Conservation (phyloP, 2,329 filamentous ascomycete species). For the Fusarium abutilonis region DNA sequence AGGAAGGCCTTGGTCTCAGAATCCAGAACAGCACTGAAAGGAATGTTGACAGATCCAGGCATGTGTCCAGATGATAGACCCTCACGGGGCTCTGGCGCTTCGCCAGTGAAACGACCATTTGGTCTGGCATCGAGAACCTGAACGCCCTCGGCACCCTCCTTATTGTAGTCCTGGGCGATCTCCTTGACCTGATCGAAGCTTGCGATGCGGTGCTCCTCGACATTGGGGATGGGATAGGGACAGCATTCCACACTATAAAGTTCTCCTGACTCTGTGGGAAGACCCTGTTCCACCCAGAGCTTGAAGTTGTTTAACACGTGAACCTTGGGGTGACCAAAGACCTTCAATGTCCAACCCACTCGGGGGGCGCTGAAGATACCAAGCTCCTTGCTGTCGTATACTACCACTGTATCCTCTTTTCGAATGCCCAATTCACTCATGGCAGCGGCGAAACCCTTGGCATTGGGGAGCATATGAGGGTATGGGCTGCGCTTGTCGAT, state of each 20-base stretch:
- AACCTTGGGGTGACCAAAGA: slow-evolving; percentile 89
- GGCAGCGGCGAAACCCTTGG: slow-evolving; percentile 82
- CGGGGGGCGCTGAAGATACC: slow-evolving; percentile 95
- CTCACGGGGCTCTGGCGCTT: slow-evolving; percentile 84
- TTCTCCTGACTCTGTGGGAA: slow-evolving; percentile 83
- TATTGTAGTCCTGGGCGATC: slow-evolving; percentile 78
- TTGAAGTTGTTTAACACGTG: slow-evolving; percentile 96
- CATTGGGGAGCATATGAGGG: slow-evolving; percentile 92
- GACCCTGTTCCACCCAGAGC: slow-evolving; percentile 86
- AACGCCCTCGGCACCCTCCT: slow-evolving; percentile 83
- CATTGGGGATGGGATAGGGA: slow-evolving; percentile 70
- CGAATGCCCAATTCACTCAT: slow-evolving; percentile 91
- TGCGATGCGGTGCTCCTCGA: slow-evolving; percentile 72
- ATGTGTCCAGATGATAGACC: slow-evolving; percentile 92
- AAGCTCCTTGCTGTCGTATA: slow-evolving; percentile 91
- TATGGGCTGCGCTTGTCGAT: slow-evolving; percentile 89
- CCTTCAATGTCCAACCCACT: slow-evolving; percentile 90
- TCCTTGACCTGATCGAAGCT: slow-evolving; percentile 85
- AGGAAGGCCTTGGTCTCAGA: slow-evolving; percentile 83
- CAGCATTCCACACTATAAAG: slow-evolving; percentile 73
- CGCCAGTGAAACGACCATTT: slow-evolving; percentile 81
- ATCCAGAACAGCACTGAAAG: slow-evolving; percentile 82
- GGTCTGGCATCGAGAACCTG: slow-evolving; percentile 91
- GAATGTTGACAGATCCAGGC: slow-evolving; percentile 84
- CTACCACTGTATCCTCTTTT: slow-evolving; percentile 87